A percentile compares a stretch with the other conserved stretches of the same genome.
phyloP scores from a whole-genome alignment of 179 eudicot genomes.

The Spergularia azorica region DNA sequence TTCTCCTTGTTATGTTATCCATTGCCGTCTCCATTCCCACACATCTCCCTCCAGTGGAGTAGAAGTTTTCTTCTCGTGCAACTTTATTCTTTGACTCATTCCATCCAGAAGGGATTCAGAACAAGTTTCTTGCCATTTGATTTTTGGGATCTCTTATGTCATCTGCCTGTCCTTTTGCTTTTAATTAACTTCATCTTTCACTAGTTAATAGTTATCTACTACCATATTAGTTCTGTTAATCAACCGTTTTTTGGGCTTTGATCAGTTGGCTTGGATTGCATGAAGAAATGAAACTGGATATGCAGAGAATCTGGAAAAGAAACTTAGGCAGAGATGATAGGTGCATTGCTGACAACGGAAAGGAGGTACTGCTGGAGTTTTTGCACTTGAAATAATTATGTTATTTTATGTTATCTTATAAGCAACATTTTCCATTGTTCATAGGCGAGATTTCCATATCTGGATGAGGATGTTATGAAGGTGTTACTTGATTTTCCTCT shows the following conservation, averaged over 20 bases:
- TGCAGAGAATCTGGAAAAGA: slow-evolving; percentile 99
- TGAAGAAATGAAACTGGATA: slow-evolving; percentile 92
- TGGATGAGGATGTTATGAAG: slow-evolving; percentile 94
- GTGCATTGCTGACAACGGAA: slow-evolving; percentile 94
- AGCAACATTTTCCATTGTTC: slow-evolving; percentile 2
- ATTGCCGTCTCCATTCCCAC: no score
- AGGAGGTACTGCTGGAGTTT: slow-evolving; percentile 64
- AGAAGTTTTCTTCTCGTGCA: neutral
- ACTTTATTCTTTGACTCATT: neutral
- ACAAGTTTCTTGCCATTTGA: neutral
- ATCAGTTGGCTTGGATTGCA: slow-evolving; percentile 87
- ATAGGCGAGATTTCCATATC: slow-evolving; percentile 94
- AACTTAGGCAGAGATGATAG: slow-evolving; percentile 99
- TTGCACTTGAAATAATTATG: slow-evolving; percentile 7
- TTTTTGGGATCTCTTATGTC: slow-evolving; percentile 3
- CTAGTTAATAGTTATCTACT: neutral
- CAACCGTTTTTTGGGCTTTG: slow-evolving; percentile 16
- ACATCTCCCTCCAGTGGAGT: neutral
- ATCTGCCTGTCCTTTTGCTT: neutral
- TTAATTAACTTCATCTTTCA: neutral
- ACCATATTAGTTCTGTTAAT: slow-evolving; percentile 8
- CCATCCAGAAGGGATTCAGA: neutral
- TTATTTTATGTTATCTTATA: neutral
- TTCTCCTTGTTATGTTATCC: no score
- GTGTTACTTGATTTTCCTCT: slow-evolving; percentile 72